Conservation (phyloP, 208 protist genomes). For the Polymyxa betae region DNA sequence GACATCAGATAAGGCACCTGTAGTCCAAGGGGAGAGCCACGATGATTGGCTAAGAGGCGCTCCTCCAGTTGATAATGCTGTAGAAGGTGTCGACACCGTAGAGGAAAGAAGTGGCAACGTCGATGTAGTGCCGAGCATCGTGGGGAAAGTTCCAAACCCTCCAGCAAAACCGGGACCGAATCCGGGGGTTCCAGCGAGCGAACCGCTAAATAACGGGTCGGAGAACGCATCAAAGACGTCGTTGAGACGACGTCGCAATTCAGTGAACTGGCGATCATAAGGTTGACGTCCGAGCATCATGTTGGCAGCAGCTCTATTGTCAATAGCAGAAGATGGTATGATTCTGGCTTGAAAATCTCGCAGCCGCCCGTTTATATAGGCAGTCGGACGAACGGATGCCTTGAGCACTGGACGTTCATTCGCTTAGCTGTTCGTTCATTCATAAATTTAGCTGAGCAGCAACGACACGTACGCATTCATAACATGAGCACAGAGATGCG, state of each 20-base stretch:
- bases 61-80: background rate
- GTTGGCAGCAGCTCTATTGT: no score
- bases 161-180: background rate
- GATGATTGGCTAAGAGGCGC: background rate
- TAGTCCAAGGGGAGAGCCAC: constrained; percentile 25
- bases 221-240: constrained; percentile 15
- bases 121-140: background rate
- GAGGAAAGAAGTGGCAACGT: background rate
- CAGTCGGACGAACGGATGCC: no score
- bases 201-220: background rate
- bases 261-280: background rate
- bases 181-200: background rate
- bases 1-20: background rate
- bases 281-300: background rate
- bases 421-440: no score
- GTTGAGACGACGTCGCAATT: background rate
- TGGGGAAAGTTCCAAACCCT: background rate
- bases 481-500: no score
- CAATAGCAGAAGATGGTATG: no score
- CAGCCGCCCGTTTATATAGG: no score
- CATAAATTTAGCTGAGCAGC: no score
- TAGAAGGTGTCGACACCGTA: background rate
- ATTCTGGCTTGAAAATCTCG: no score
- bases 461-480: no score
- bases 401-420: no score